A percentile compares a stretch with the other conserved stretches of the same genome.
phyloP scores from a whole-genome alignment of 306 rosid species.

The Fagus crenata region DNA sequence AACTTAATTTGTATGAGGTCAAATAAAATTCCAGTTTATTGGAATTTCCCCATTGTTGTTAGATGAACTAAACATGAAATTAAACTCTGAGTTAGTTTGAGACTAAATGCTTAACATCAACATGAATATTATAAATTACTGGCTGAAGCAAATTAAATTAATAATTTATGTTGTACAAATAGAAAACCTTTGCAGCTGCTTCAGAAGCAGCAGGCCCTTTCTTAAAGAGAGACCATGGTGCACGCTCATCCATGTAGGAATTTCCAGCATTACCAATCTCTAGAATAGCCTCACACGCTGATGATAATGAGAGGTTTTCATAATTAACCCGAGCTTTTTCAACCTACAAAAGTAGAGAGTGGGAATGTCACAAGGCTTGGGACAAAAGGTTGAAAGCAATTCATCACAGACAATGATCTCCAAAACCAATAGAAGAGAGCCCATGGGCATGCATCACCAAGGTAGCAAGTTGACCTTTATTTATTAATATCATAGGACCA shows the following conservation, averaged over 20 bases:
- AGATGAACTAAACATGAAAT: background rate
- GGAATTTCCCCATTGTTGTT: background rate
- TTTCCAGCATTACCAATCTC: conserved; percentile 90
- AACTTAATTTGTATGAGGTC: background rate
- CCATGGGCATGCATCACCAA: background rate
- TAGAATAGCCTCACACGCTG: conserved; percentile 88
- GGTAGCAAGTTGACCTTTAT: background rate
- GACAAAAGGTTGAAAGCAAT: background rate
- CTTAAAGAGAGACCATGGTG: conserved; percentile 96
- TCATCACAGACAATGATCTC: background rate
- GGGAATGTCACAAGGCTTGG: background rate
- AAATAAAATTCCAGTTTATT: background rate
- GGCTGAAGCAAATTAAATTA: conserved; percentile 17
- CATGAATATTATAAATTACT: background rate
- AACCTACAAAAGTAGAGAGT: conserved; percentile 47
- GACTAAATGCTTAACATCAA: background rate
- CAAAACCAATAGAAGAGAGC: background rate
- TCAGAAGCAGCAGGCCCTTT: conserved; percentile 76
- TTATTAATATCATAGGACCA: no score
- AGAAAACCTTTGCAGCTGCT: conserved; percentile 75
- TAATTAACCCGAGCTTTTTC: conserved; percentile 65
- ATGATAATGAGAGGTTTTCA: conserved; percentile 70
- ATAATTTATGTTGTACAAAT: background rate
- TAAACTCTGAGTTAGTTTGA: background rate
- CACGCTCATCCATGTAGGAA: conserved; percentile 76